phyloP scores from a whole-genome alignment of 257 asterid genomes.

The Ophiorrhiza pumila region DNA sequence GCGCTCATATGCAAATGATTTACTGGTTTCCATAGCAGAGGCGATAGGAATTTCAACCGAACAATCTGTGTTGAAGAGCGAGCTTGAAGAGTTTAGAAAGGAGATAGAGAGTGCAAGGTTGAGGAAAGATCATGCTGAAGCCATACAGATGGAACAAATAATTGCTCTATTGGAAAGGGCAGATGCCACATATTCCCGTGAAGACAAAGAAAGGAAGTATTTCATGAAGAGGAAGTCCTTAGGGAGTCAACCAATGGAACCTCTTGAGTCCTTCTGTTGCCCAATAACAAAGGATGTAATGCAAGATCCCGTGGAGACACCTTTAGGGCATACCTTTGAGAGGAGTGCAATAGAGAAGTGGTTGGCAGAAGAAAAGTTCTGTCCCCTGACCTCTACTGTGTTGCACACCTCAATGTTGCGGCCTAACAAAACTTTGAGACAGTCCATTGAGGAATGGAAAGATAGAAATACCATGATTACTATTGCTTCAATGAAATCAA shows the following conservation, averaged over 20 bases:
- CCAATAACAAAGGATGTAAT: slow-evolving; percentile 60
- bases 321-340: slow-evolving; percentile 60
- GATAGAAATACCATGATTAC: slow-evolving; percentile 63
- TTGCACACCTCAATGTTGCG: slow-evolving; percentile 48
- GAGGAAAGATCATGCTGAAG: slow-evolving; percentile 59
- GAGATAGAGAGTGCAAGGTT: slow-evolving; percentile 45
- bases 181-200: slow-evolving; percentile 45
- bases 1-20: slow-evolving; percentile 51
- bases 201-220: slow-evolving; percentile 52
- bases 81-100: slow-evolving; percentile 47
- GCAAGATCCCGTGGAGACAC: slow-evolving; percentile 66
- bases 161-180: slow-evolving; percentile 57
- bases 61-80: slow-evolving; percentile 42
- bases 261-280: slow-evolving; percentile 54
- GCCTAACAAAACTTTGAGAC: slow-evolving; percentile 65
- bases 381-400: slow-evolving; percentile 48
- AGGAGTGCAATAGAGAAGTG: slow-evolving; percentile 60
- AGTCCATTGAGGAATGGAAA: slow-evolving; percentile 70
- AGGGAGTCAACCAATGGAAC: slow-evolving; percentile 51
- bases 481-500: slow-evolving; percentile 44
- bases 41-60: slow-evolving; percentile 56
- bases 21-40: slow-evolving; percentile 54
- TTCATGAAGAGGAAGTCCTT: slow-evolving; percentile 44
- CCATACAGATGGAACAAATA: slow-evolving; percentile 65
- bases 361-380: slow-evolving; percentile 41